These are phyloP conservation scores for Rugosomyces carneus DNA, from an alignment of 1,284 basidiomycete species.

Conservation along the genomic window DNA sequence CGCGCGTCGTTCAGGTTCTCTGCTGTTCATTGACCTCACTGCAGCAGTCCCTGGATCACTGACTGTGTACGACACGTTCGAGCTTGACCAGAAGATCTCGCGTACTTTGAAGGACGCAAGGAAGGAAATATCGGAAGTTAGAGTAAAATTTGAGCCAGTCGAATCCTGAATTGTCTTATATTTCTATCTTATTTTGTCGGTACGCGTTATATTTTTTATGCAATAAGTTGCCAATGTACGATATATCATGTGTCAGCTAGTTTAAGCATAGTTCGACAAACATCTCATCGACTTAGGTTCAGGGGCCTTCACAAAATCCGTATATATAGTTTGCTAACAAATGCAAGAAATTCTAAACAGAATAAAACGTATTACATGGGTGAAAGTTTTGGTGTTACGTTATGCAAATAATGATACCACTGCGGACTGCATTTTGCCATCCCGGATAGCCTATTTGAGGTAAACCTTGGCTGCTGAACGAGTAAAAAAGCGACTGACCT, in stretches of 20 bases:
- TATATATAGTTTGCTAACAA: too few species aligned
- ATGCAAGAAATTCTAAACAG: background rate
- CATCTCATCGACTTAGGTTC: too few species aligned
- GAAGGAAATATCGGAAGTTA: conserved; percentile 76
- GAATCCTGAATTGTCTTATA: background rate
- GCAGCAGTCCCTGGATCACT: conserved; percentile 61
- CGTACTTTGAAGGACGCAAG: conserved; percentile 53
- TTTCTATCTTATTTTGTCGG: conserved; percentile 1
- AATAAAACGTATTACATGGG: background rate
- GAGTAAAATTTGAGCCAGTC: conserved; percentile 60
- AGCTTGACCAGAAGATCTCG: conserved; percentile 60
- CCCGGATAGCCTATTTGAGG: conserved; percentile 41
- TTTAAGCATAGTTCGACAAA: background rate
- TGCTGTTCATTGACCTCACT: conserved; percentile 69
- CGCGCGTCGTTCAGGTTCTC: conserved; percentile 72
- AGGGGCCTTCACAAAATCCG: too few species aligned
- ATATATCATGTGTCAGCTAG: background rate
- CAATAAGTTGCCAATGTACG: background rate
- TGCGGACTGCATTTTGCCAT: conserved; percentile 60
- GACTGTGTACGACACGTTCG: conserved; percentile 52
- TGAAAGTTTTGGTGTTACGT: background rate
- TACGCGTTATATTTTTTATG: conserved; percentile 8
- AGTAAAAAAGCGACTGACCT: conserved; percentile 30
- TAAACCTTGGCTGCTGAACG: background rate
- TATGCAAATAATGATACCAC: conserved; percentile 45